phyloP scores from a whole-genome alignment of 306 rosid species.

The Malus asiatica region DNA sequence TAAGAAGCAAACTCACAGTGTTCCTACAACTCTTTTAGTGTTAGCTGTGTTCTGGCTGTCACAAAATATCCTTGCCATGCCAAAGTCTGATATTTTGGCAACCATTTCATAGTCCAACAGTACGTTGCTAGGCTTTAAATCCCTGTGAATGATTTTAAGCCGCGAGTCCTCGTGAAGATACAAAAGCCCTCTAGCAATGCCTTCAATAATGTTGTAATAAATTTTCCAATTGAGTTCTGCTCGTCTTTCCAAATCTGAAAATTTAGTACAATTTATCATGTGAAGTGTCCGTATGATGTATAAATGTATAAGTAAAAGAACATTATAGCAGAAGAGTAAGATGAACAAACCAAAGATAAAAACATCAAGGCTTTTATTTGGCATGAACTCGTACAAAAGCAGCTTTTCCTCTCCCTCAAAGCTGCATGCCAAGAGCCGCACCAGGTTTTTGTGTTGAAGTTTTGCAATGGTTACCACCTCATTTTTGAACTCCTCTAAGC shows the following conservation, averaged over 20 bases:
- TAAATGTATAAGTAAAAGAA: no score
- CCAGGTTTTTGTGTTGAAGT: constrained; percentile 64
- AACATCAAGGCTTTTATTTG: constrained; percentile 54
- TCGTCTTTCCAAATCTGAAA: constrained; percentile 32
- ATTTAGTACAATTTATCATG: neutral
- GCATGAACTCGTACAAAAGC: constrained; percentile 54
- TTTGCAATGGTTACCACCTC: constrained; percentile 32
- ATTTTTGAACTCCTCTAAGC: constrained; percentile 30
- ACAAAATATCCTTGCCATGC: constrained; percentile 49
- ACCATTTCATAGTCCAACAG: constrained; percentile 36
- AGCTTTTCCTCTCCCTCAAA: constrained; percentile 50
- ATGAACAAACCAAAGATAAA: constrained; percentile 44
- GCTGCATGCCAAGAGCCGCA: constrained; percentile 52
- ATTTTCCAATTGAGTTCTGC: constrained; percentile 36
- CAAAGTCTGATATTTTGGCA: constrained; percentile 57
- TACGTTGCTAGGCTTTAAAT: constrained; percentile 50
- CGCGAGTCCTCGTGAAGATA: constrained; percentile 57
- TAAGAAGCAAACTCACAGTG: constrained; percentile 30
- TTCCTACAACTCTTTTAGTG: constrained; percentile 56
- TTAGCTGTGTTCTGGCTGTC: constrained; percentile 40
- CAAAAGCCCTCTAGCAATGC: constrained; percentile 41
- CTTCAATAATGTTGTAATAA: constrained; percentile 29
- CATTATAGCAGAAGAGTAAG: neutral
- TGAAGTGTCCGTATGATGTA: neutral
- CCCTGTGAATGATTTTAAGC: constrained; percentile 46